Evolutionary conservation across 1,284 basidiomycete genomes (phyloP), one percentile per base, ranked within the genome.

Genomic region (Moesziomyces sp.): DNA sequence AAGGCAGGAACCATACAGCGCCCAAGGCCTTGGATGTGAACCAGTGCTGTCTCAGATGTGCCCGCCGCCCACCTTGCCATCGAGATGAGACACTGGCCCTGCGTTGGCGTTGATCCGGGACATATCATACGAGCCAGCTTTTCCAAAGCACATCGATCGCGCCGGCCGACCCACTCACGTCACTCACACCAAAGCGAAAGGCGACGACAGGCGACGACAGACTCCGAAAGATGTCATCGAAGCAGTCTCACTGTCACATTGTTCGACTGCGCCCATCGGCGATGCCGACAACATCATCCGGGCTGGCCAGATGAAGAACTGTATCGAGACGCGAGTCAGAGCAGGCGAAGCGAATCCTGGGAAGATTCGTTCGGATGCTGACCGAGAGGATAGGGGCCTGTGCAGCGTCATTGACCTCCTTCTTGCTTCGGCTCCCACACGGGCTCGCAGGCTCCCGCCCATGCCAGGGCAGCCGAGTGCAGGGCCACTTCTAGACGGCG

Each of bases 401-500:
- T 42, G 46, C 53, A 48, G 53, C 53, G 45, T 48, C 45, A 38
- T 34, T 34, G 30, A 2, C 30, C 30, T 10, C 30, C 13, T 48
- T 16, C 28, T 54, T 40, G 5, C 23, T 19, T 42, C 44, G 35
- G 40, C 28, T 55, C 53, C 34, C 35, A 48, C 30, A 34, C 30
- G 30, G 30, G 30, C 30, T 34, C 30, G 30, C 30, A 13, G 13
- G 13, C 13, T 10, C 30, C 13, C 13, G 13, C 10, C 6, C n/a
- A 50, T 46, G 43, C 21, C 50, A 13, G 48, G 30, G 50, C 23
- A 23, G 18, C 10, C 23, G 38, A 40, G 38, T 40, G 1, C 38
- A 18, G 38, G 46, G 57, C 49, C 49, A 52, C 44, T 52, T 52
- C 57, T 52, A 58, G 57, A 58, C 18, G 2, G 7, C 14, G 21